A percentile compares a stretch with the other conserved stretches of the same genome.
Conservation (phyloP, 1,139 yeast species). For the Scheffersomyces stambukii region DNA sequence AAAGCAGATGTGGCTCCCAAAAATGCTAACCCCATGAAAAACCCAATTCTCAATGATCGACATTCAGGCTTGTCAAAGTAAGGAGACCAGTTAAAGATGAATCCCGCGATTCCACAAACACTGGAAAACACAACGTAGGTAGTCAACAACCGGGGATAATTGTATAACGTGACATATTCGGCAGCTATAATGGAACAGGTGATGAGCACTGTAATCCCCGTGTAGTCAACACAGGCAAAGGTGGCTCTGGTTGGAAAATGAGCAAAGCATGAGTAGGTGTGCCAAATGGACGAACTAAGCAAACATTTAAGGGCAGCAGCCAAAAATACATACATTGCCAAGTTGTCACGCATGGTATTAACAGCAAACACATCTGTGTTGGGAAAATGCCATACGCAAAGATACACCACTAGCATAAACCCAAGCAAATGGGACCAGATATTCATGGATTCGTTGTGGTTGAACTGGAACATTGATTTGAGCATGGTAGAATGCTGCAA, state of each 20-base stretch:
- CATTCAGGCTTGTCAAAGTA: slow-evolving; percentile 84
- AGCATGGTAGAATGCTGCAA: slow-evolving; percentile 58
- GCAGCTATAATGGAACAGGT: slow-evolving; percentile 88
- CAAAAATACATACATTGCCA: slow-evolving; percentile 60
- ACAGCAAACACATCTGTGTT: slow-evolving; percentile 33
- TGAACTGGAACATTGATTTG: slow-evolving; percentile 48
- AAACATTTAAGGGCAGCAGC: slow-evolving; percentile 75
- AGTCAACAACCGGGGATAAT: slow-evolving; percentile 47
- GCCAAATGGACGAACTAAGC: slow-evolving; percentile 81
- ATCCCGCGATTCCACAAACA: slow-evolving; percentile 67
- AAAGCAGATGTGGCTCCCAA: slow-evolving; percentile 68
- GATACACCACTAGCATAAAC: slow-evolving; percentile 50
- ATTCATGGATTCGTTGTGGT: slow-evolving; percentile 87
- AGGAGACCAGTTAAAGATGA: slow-evolving; percentile 85
- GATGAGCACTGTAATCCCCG: slow-evolving; percentile 87
- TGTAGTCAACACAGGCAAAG: slow-evolving; percentile 92
- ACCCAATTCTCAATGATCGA: slow-evolving; percentile 73
- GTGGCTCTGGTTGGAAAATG: slow-evolving; percentile 57
- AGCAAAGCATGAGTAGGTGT: slow-evolving; percentile 82
- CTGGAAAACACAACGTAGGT: slow-evolving; percentile 59
- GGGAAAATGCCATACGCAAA: slow-evolving; percentile 64
- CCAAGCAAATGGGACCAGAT: slow-evolving; percentile 92
- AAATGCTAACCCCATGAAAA: slow-evolving; percentile 75
- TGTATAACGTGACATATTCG: slow-evolving; percentile 73
- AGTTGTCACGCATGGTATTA: slow-evolving; percentile 45